Evolutionary conservation across 1,284 basidiomycete species (phyloP).

Genomic region (Melampsora larici-populina): DNA sequence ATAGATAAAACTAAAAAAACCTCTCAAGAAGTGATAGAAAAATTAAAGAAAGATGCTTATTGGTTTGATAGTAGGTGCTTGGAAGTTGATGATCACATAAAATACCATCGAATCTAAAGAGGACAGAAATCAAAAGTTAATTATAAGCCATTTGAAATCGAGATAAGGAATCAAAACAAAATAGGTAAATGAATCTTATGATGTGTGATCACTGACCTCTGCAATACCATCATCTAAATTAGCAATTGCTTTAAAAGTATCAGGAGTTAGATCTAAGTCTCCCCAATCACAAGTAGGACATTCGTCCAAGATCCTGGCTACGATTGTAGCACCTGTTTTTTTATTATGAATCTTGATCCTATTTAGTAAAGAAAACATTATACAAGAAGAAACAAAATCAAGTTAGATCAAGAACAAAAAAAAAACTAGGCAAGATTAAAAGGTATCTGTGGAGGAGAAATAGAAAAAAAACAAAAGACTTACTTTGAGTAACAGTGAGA

Average conservation of each 20-base stretch:
- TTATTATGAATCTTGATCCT: neutral
- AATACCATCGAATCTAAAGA: neutral
- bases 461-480: neutral
- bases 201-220: too few relatives aligned
- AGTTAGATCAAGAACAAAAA: neutral
- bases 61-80: too few relatives aligned
- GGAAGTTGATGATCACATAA: neutral
- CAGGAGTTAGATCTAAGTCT: too few relatives aligned
- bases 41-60: too few relatives aligned
- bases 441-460: neutral
- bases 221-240: too few relatives aligned
- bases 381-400: too few relatives aligned
- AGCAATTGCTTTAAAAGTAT: too few relatives aligned
- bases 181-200: too few relatives aligned
- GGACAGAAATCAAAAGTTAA: neutral
- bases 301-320: too few relatives aligned
- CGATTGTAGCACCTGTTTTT: neutral
- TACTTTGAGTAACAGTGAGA: neutral
- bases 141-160: neutral
- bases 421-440: neutral
- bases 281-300: too few relatives aligned
- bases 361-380: neutral
- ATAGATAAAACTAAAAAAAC: too few relatives aligned
- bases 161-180: neutral
- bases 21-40: too few relatives aligned